Evolutionary conservation across 768 basidiomycete species (phyloP), one percentile per base, ranked within the genome.

Genomic region (Kwoniella newhampshirensis): DNA sequence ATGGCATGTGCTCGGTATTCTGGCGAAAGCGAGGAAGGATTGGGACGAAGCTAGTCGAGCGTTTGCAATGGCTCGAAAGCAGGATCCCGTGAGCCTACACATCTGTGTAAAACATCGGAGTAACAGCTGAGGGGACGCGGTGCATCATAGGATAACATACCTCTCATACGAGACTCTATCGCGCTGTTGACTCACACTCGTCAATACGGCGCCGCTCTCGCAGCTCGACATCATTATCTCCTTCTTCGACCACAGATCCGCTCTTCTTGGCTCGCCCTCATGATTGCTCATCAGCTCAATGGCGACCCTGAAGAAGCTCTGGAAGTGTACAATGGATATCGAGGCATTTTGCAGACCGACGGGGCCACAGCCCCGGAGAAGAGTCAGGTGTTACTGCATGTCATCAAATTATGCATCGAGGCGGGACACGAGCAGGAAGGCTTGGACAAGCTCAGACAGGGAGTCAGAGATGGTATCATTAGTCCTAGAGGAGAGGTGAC

Each of bases 1-100:
- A 73, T 98, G 96, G 93, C 96, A 99, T 77, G 94, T 98, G 63
- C 88, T 91, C 74, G 96, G 91, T 25, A 86, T 99, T 68, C 85
- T 96, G 20, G 88, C 92, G 75, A 91, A 94, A 76, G 87, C 87
- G 8, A 89, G 96, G 75, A 92, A 88, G 77, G 91, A 94, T 71
- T 97, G 91, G 68, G 89, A 90, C 63, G 91, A 93, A 69, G 92
- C 96, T 0, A 81, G 91, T 68, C 89, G 91, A 69, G 92, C 91
- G 23, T 98, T 97, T 76, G 84, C 82, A 1, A 88, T 90, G 79
- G 94, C 93, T 2, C 79, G 93, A 63, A 82, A 83, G 59, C 89
- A 88, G 68, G 96, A 98, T 79, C 87, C 87, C 79, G 93, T 94
- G 68, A 65, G 82, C 66, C 2, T 11, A 13, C 4, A 17, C 36